Conservation (phyloP, 169 alveolate species). For the Theileria annulata region DNA sequence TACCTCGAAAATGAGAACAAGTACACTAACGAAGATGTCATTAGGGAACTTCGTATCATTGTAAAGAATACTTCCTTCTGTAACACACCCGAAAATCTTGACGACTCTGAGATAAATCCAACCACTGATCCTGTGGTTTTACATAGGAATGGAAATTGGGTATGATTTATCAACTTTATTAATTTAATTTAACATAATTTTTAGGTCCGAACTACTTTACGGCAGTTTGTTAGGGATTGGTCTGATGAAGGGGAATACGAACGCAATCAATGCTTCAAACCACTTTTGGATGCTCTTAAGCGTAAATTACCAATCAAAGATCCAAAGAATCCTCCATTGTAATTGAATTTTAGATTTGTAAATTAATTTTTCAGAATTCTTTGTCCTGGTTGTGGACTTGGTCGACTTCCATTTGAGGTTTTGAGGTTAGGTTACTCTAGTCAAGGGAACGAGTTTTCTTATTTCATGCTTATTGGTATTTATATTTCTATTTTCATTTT, state of each 20-base stretch:
- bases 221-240: conserved; percentile 96
- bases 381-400: conserved; percentile 96
- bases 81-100: conserved; percentile 34
- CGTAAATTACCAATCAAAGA: conserved; percentile 68
- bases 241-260: conserved; percentile 90
- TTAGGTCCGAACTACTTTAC: conserved; percentile 88
- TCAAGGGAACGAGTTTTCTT: conserved; percentile 98
- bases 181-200: no score
- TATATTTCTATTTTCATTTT: conserved; percentile 61
- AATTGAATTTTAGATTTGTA: conserved; percentile 1
- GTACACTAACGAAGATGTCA: not conserved
- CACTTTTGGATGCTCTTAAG: conserved; percentile 87
- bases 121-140: conserved; percentile 49
- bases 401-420: conserved; percentile 95
- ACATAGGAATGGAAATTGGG: conserved; percentile 62
- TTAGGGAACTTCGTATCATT: conserved; percentile 23
- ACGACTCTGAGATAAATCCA: conserved; percentile 54
- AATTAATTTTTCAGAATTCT: conserved; percentile 75
- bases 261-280: conserved; percentile 91
- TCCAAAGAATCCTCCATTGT: conserved; percentile 68
- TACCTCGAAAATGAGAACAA: not conserved
- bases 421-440: conserved; percentile 93
- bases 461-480: conserved; percentile 89
- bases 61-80: conserved; percentile 53
- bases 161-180: conserved; percentile 22